Conservation (phyloP, 2,329 filamentous ascomycete species). For the Fusarium buharicum region DNA sequence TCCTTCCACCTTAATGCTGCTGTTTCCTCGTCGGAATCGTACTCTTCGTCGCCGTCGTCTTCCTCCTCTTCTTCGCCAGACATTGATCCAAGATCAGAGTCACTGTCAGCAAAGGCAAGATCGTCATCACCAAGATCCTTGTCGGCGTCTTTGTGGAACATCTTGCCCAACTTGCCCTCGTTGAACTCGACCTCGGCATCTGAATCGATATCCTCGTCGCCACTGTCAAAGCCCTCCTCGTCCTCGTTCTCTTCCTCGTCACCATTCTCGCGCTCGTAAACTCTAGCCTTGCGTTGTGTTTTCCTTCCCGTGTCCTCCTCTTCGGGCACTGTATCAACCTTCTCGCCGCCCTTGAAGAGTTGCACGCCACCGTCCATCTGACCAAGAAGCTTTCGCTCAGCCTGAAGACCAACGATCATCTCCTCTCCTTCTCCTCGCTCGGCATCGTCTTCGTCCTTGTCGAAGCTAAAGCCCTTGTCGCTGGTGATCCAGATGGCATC, state of each 20-base stretch:
- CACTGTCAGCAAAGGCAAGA: conserved; percentile 92
- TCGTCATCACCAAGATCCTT: conserved; percentile 71
- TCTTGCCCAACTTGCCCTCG: conserved; percentile 68
- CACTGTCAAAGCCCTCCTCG: conserved; percentile 65
- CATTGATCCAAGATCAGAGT: conserved; percentile 93
- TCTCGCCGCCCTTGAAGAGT: conserved; percentile 82
- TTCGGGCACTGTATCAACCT: conserved; percentile 67
- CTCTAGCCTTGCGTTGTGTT: conserved; percentile 65
- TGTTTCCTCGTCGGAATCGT: conserved; percentile 72
- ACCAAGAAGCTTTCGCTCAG: conserved; percentile 82
- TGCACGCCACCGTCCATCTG: conserved; percentile 84
- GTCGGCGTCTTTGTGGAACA: conserved; percentile 66
- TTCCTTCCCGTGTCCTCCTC: conserved; percentile 70
- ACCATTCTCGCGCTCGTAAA: conserved; percentile 69
- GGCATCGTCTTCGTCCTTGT: conserved; percentile 70
- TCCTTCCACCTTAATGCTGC: conserved; percentile 86
- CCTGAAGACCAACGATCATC: conserved; percentile 89
- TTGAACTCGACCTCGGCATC: conserved; percentile 67
- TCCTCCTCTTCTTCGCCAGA: conserved; percentile 65
- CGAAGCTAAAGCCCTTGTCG: conserved; percentile 79
- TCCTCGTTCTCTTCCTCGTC: conserved; percentile 64
- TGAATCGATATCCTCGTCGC: conserved; percentile 62
- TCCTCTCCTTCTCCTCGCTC: conserved; percentile 95
- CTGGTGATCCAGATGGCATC: conserved; percentile 91
- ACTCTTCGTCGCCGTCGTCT: conserved; percentile 63